Evolutionary conservation across 2,329 filamentous ascomycete species (phyloP), one percentile per base, ranked within the genome.

Genomic region (Fusarium subglutinans): DNA sequence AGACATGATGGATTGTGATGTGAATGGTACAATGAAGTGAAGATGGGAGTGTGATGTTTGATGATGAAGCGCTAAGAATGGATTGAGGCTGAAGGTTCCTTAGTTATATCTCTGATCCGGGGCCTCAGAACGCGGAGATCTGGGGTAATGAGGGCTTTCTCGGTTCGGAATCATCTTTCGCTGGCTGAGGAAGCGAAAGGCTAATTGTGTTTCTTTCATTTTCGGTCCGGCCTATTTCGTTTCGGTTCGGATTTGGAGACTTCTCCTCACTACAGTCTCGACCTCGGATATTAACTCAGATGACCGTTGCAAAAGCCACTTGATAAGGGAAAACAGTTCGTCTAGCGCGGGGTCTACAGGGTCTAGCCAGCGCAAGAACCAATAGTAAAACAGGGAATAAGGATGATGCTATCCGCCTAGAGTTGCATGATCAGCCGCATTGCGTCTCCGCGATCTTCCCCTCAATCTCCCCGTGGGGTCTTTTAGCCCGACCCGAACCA

Each of bases 71-170:
- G 40, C 67, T 69, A 64, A 64, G 53, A 64, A 45, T 63, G 26
- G 24, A 38, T 69, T 72, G 54, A 72, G 70, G 69, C 69, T 73
- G 48, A 73, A 72, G 58, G 47, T 67, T 37, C 55, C 55, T 58
- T 67, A 72, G 58, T 70, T 72, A 72, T 72, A 72, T 55, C 50
- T 70, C 44, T 44, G 55, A 59, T 12, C 45, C 40, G 37, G 66
- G 57, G 56, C 40, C 40, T 26, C 38, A 59, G 37, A 37, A 59
- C 20, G 33, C 33, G n/a, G 43, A 73, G 18, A 48, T 66, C 51
- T n/a, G 37, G 64, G 26, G 41, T 37, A 69, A 14, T 17, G 8
- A 28, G 41, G 33, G 30, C 41, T 17, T n/a, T 37, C 15, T 33
- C 66, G 66, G 64, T 28, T 69, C 66, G 64, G 66, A 63, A 43